Base-by-base conservation (phyloP, 495 filamentous ascomycete species). In the Xylaria intraflava region DNA sequence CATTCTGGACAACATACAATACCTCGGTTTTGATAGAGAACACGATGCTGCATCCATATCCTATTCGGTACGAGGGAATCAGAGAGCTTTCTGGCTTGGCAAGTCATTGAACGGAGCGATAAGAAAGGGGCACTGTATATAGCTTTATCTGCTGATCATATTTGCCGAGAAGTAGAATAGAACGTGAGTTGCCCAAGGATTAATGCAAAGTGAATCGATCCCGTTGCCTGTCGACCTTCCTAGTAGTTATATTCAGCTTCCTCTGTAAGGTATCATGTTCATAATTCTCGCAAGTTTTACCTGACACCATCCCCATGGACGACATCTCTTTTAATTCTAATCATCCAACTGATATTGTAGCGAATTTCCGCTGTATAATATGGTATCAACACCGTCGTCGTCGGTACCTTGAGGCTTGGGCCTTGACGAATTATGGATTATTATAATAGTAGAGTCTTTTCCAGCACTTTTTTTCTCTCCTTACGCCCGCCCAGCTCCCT, bases 1-100 rank as follows among this genome's bases (percentile, higher is more conserved):
- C 39, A 52, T 44, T 43, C 26, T 29, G 31, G 6, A 52, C 40
- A 24, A 44, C 26, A 44, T 44, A 52, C 44, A 39, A 52, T 52
- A 52, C 39, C 39, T 35, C 26, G 39, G 24, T 14, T 8, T 43
- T 35, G 40, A 43, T 33, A 31, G 50, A 53, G 46, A 45, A 44
- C 17, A 42, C 5, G 6, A 46, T 17, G 24, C 31, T 24, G 4
- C 7, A 43, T 29, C 17, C 20, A n/a, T 29, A 27, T 11, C 30
- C 35, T 20, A 30, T 22, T 27, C 17, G 40, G 27, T 20, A 31
- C 20, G 19, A 17, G 20, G 16, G 24, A 26, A 46, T 16, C 6
- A 17, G 22, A 40, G 47, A 27, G 22, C 12, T 6, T 10, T 3
- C 43, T 6, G 22, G 35, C 5, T 26, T 12, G n/a, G 36, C 22